Evolutionary conservation across 169 alveolate genomes (phyloP).

Genomic region (Eimeria maxima): DNA sequence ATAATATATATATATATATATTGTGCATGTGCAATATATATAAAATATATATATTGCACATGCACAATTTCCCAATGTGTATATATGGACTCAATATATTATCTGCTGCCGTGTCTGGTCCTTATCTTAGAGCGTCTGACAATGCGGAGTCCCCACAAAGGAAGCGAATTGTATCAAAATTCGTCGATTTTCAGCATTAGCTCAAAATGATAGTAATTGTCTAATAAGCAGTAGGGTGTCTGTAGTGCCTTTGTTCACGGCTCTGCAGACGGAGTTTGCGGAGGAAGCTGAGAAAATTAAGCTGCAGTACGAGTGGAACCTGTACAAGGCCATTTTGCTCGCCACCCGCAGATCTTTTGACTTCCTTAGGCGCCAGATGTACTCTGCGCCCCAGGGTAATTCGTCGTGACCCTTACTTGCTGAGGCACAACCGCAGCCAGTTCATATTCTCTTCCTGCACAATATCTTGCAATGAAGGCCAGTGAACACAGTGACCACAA

Average conservation of each 20-base stretch:
- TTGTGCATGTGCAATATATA: no score
- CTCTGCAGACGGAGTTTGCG: constrained; percentile 86
- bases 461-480: background rate
- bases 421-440: background rate
- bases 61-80: no score
- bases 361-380: constrained; percentile 67
- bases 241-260: background rate
- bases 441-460: background rate
- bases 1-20: no score
- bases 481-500: background rate
- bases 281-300: constrained; percentile 94
- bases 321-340: constrained; percentile 96
- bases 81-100: no score
- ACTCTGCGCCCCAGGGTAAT: constrained; percentile 50
- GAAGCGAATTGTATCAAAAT: no score
- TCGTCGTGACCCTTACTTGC: background rate
- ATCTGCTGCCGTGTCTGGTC: no score
- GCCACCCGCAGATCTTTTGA: constrained; percentile 89
- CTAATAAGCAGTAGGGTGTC: background rate
- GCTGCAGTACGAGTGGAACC: constrained; percentile 96
- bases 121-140: no score
- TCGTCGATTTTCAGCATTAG: no score
- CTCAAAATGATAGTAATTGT: background rate
- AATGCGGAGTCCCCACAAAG: background rate
- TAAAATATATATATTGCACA: no score